Conservation (phyloP, 2,329 filamentous ascomycete genomes). For the Fusarium sp. region DNA sequence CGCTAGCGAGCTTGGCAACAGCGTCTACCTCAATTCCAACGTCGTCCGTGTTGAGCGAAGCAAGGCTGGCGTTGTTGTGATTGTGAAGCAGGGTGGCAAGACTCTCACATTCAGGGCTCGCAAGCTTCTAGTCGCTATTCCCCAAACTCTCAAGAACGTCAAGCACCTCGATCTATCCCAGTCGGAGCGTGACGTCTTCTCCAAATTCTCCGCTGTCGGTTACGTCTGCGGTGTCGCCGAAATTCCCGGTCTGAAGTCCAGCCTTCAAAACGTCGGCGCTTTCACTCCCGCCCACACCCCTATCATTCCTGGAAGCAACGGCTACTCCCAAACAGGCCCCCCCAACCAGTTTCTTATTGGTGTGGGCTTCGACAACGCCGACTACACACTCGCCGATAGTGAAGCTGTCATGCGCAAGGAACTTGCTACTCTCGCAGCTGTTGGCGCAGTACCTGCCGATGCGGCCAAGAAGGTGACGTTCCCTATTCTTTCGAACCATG, state of each 20-base stretch:
- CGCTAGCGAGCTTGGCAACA: not conserved
- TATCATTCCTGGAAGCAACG: slow-evolving; percentile 21
- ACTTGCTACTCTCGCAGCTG: slow-evolving; percentile 12
- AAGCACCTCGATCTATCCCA: slow-evolving; percentile 12
- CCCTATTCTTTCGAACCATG: slow-evolving; percentile 19
- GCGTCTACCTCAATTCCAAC: slow-evolving; percentile 22
- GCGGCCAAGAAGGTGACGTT: slow-evolving; percentile 17
- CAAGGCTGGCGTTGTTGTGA: slow-evolving; percentile 5
- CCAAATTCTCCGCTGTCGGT: slow-evolving; percentile 24
- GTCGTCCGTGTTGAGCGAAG: slow-evolving; percentile 15
- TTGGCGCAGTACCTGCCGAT: slow-evolving; percentile 7
- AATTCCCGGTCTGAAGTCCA: slow-evolving; percentile 18
- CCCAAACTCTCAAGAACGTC: slow-evolving; percentile 32
- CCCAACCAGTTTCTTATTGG: slow-evolving; percentile 20
- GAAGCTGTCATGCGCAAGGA: slow-evolving; percentile 24
- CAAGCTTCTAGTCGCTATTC: slow-evolving; percentile 40
- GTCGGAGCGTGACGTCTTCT: slow-evolving; percentile 20
- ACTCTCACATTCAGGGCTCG: slow-evolving; percentile 14
- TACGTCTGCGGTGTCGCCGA: slow-evolving; percentile 34
- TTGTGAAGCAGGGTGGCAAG: slow-evolving; percentile 9
- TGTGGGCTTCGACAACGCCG: slow-evolving; percentile 5
- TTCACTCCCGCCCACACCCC: slow-evolving; percentile 16
- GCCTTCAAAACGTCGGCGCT: slow-evolving; percentile 33
- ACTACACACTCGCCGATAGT: slow-evolving; percentile 15
- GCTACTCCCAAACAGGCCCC: not conserved